Evolutionary conservation across 768 basidiomycete species (phyloP).

Genomic region (Rickenella mellea): DNA sequence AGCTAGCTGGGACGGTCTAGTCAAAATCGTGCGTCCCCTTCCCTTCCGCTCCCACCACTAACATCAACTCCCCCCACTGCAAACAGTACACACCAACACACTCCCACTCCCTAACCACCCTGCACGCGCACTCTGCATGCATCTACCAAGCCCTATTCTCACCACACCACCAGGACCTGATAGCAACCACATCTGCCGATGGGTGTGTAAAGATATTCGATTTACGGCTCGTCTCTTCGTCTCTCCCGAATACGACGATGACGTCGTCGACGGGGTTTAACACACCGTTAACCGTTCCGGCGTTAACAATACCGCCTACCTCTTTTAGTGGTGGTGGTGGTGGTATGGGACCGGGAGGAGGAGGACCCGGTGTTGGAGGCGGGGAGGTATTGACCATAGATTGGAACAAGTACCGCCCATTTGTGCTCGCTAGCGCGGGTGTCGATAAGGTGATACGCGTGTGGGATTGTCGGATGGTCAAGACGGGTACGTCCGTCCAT

Average conservation of each 20-base stretch:
- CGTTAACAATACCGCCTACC: slow-evolving; percentile 6
- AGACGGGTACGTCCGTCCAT: slow-evolving; percentile 17
- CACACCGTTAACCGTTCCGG: not conserved
- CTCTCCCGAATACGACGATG: slow-evolving; percentile 8
- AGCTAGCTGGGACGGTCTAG: slow-evolving; percentile 84
- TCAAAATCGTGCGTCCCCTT: slow-evolving; percentile 64
- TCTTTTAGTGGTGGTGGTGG: too few species aligned
- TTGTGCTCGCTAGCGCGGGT: slow-evolving; percentile 65
- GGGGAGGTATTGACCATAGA: slow-evolving; percentile 71
- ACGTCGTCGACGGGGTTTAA: slow-evolving; percentile 4
- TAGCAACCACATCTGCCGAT: slow-evolving; percentile 82
- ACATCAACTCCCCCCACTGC: not conserved
- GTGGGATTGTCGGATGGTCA: slow-evolving; percentile 86
- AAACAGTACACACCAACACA: slow-evolving; percentile 80
- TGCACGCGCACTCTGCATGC: slow-evolving; percentile 77
- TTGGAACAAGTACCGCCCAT: slow-evolving; percentile 89
- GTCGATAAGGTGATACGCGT: slow-evolving; percentile 70
- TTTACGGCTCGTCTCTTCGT: too few species aligned
- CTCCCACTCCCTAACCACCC: slow-evolving; percentile 66
- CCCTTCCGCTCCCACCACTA: not conserved
- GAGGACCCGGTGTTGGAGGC: too few species aligned
- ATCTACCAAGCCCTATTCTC: slow-evolving; percentile 91
- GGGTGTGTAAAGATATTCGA: slow-evolving; percentile 83
- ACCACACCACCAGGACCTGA: slow-evolving; percentile 74
- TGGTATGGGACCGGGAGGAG: too few species aligned